Evolutionary conservation across 306 rosid species (phyloP), one percentile per base, ranked within the genome.

Genomic region (Ochetophila trinervis): DNA sequence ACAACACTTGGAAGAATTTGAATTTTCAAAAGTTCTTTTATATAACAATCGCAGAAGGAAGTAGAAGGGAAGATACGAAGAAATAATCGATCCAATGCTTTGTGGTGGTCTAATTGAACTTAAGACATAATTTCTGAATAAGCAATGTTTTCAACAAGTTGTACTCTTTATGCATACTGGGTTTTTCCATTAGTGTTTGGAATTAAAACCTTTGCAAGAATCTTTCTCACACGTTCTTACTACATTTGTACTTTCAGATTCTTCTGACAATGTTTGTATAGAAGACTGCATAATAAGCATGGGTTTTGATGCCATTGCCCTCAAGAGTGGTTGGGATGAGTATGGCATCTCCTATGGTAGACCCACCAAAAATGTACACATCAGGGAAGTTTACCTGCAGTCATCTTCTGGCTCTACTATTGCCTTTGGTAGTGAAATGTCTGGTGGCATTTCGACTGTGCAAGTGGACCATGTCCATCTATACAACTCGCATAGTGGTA

Each of bases 271-370:
- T 77, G 97, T 94, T 70, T 90, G 99, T 79, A 79, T 90, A 75
- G 96, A 94, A 85, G 96, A 87, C 74, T 84, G 97, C 82, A 76
- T 61, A 59, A 77, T 94, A 45, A 56, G 70, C 60, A 77, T 82
- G 63, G 99, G 99, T 24, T 80, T 79, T 69, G 99, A 94, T 69
- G 92, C 95, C 72, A 92, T 92, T 67, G 80, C 92, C 45, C 86
- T 89, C 34, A 84, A 92, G 88, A 92, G 96, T 60, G 98, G 98
- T n/a, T 92, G 98, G 98, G 98, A 92, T 34, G 95, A 92, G 67
- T 92, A 92, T n/a, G 96, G 98, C 54, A 88, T 89, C 24, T 77
- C 85, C 69, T 92, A 82, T 66, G 98, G 95, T 45, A 80, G 92
- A 82, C 95, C 98, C n/a, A 82, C 96, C 8, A 74, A 66, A 72